Evolutionary conservation across 805 yeast species (phyloP), one percentile per base, ranked within the genome.

Genomic region (Yamadazyma insecticola): DNA sequence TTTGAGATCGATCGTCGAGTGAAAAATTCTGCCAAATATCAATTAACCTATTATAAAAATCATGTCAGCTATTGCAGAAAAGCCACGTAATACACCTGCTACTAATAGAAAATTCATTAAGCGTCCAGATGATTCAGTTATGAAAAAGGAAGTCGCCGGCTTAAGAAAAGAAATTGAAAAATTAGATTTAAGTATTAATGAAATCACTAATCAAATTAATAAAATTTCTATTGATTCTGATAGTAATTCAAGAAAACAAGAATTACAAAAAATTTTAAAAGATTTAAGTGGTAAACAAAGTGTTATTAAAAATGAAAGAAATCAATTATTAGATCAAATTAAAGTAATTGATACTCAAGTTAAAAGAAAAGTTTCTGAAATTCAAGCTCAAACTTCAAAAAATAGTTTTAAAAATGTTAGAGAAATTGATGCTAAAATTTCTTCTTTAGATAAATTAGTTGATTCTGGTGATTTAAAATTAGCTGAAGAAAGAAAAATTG

Each of bases 401-500:
- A 70, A 74, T 60, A 74, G 65, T 44, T 89, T 76, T 72, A 79
- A 78, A 56, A 63, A 68, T 28, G 74, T 71, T 39, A 78, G 64
- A 22, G 94, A 84, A 41, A 80, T 84, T 44, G 88, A 83, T 46
- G 65, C 66, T 37, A 76, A 80, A 57, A 70, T 84, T 50, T 53
- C 55, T 37, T 67, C 67, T 43, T 74, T 87, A 51, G 97, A 92
- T 55, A 72, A 70, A 25, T 67, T 72, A 44, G 80, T 92, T 40
- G 85, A 83, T 34, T 62, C 82, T 30, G 97, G 97, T 41, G 61
- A 71, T 27, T 70, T 92, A 55, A 76, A 85, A 48, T 76, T 92
- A 51, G 97, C 88, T 32, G 96, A 90, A 42, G 99, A 92, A 72
- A 81, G 86, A 67, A 73, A 78, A 53, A 62, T 71, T 43, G 77